Base-by-base conservation (phyloP, 2,329 filamentous ascomycete species). In the Monosporascus sp. region DNA sequence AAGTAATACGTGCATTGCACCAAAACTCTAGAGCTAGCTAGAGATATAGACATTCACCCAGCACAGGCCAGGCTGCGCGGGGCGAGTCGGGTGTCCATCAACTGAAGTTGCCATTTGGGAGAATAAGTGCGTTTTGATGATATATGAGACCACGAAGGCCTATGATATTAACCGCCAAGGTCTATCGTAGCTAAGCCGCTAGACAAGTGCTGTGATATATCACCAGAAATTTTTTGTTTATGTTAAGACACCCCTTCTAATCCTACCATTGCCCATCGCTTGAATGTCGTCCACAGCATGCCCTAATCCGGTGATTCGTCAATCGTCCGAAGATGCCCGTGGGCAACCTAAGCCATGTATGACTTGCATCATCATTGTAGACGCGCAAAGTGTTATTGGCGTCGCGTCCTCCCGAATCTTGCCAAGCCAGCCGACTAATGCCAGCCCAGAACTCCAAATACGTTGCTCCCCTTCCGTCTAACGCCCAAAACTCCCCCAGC, bases 131-230 rank as follows among this genome's bases (percentile, higher is more conserved):
- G 8, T 15, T 48, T 40, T 65, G 63, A 58, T 58, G 63, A 62
- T 65, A 65, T 62, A 64, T 52, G 18, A 57, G 63, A 61, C 65
- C 58, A 26, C 18, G 9, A 37, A 54, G 60, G 64, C 53, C 64
- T 60, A 11, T 61, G 47, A 43, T 64, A 63, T 65, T 67, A 46
- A 56, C 50, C 54, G 57, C 58, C 52, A 51, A 55, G 55, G 60
- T 60, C 58, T 58, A 41, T 37, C 31, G 7, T 53, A 43, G 26
- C 51, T 45, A 53, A 50, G 45, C 31, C 41, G 28, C 37, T 51
- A 58, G 58, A 58, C 58, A 50, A 53, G 51, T 55, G 47, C 51
- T 58, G 54, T 53, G 53, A 60, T 64, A 63, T 60, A 65, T 57
- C 64, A 62, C 49, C 64, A 65, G 50, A 63, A 60, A 62, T 47